These are phyloP conservation scores for Kwoniella shandongensis DNA, from an alignment of 768 basidiomycete species.

Conservation along the genomic window DNA sequence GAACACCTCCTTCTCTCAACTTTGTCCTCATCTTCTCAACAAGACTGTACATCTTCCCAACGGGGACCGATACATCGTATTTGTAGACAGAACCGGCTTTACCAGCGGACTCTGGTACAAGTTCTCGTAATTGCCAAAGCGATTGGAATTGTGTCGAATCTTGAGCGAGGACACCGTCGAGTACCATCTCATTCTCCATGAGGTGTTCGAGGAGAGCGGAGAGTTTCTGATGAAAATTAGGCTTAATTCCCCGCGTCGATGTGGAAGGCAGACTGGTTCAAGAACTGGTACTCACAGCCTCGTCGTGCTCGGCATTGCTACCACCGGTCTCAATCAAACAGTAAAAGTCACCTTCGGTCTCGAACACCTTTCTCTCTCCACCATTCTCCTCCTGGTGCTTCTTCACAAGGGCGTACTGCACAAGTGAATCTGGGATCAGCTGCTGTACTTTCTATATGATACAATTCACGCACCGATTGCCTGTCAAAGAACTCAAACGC, in stretches of 20 bases:
- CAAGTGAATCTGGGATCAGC: not conserved
- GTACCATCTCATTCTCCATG: constrained; percentile 72
- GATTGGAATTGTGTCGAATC: constrained; percentile 83
- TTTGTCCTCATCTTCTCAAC: constrained; percentile 77
- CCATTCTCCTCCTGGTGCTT: constrained; percentile 66
- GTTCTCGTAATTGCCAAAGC: constrained; percentile 88
- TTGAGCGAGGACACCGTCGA: constrained; percentile 86
- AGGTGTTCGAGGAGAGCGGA: constrained; percentile 70
- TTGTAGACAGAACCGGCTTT: constrained; percentile 96
- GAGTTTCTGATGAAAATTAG: constrained; percentile 67
- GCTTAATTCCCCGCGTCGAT: not conserved
- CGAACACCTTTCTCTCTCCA: constrained; percentile 69
- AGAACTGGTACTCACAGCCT: constrained; percentile 63
- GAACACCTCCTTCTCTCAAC: constrained; percentile 57
- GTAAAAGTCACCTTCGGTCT: constrained; percentile 74
- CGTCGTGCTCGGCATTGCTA: constrained; percentile 86
- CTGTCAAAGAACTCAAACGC: constrained; percentile 97
- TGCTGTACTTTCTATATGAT: constrained; percentile 56
- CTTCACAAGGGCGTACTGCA: constrained; percentile 58
- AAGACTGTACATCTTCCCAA: constrained; percentile 79
- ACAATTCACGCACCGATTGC: constrained; percentile 54
- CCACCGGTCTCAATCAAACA: constrained; percentile 94
- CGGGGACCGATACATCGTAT: constrained; percentile 89
- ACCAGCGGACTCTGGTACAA: constrained; percentile 83
- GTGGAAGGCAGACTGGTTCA: not conserved